Evolutionary conservation across 2,329 filamentous ascomycete genomes (phyloP).

Genomic region (Tolypocladium tropicale): DNA sequence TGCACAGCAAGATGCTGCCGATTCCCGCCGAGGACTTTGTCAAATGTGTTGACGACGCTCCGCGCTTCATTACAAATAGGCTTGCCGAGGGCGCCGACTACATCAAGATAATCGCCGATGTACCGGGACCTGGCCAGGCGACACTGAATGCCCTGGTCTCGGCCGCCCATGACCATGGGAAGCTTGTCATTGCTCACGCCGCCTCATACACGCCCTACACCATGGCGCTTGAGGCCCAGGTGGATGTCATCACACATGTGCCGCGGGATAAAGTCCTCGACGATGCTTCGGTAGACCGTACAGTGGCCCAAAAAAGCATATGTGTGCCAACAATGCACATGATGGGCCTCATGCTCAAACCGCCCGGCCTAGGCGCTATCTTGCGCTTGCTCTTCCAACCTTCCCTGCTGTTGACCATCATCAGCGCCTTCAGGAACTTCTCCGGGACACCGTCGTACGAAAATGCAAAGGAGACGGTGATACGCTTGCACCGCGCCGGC

Average conservation of each 20-base stretch:
- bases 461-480: constrained; percentile 4
- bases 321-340: constrained; percentile 15
- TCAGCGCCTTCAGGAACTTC: not conserved
- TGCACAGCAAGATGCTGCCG: not conserved
- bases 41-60: not conserved
- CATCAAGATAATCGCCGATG: constrained; percentile 13
- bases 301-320: constrained; percentile 9
- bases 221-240: constrained; percentile 13
- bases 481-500: constrained; percentile 13
- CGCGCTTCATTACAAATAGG: not conserved
- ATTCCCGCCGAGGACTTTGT: not conserved
- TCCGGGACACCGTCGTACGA: not conserved
- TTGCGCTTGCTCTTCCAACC: constrained; percentile 8
- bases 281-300: constrained; percentile 4
- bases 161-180: constrained; percentile 11
- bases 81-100: constrained; percentile 10
- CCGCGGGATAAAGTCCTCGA: constrained; percentile 15
- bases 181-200: constrained; percentile 15
- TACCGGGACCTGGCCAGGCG: constrained; percentile 12
- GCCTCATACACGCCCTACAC: constrained; percentile 12
- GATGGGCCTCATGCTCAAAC: not conserved
- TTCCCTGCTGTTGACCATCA: constrained; percentile 5
- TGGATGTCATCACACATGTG: constrained; percentile 17
- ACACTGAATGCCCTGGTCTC: constrained; percentile 12
- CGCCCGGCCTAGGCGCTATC: not conserved